phyloP scores from a whole-genome alignment of 495 filamentous ascomycete genomes.

The Daldinia grandis region DNA sequence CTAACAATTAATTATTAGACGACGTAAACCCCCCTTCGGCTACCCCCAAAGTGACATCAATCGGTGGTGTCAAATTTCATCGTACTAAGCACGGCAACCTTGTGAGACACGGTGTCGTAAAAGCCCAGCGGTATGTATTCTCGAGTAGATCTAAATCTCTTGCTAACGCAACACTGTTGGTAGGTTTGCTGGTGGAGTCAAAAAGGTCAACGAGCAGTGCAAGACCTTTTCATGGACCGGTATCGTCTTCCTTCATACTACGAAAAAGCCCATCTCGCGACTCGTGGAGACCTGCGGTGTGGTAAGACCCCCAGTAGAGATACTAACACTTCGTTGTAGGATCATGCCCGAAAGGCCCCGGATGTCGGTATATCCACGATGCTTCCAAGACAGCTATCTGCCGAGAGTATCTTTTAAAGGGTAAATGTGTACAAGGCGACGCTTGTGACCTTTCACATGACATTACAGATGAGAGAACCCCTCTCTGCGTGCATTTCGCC shows the following conservation, averaged over 20 bases:
- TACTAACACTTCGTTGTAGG: constrained; percentile 63
- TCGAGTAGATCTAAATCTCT: neutral
- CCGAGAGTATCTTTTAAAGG: constrained; percentile 82
- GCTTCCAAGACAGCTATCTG: constrained; percentile 89
- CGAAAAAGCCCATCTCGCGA: constrained; percentile 43
- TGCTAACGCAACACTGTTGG: constrained; percentile 44
- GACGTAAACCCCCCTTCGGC: constrained; percentile 68
- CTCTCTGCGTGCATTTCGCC: constrained; percentile 88
- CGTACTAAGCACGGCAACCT: constrained; percentile 93
- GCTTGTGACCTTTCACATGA: constrained; percentile 95
- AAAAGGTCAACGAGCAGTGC: constrained; percentile 82
- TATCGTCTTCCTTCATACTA: constrained; percentile 65
- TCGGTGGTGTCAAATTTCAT: constrained; percentile 87
- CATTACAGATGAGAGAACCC: constrained; percentile 82
- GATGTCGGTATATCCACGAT: constrained; percentile 86
- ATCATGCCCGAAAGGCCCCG: constrained; percentile 79
- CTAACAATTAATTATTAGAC: constrained; percentile 63
- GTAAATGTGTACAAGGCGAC: constrained; percentile 79
- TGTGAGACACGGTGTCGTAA: constrained; percentile 75
- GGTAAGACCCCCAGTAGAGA: constrained; percentile 48
- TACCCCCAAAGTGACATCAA: constrained; percentile 79
- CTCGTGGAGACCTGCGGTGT: constrained; percentile 41
- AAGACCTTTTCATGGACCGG: constrained; percentile 90
- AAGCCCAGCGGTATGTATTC: constrained; percentile 69
- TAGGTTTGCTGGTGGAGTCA: constrained; percentile 57